Evolutionary conservation across 2,329 filamentous ascomycete genomes (phyloP).

Genomic region (Epichloe festucae): DNA sequence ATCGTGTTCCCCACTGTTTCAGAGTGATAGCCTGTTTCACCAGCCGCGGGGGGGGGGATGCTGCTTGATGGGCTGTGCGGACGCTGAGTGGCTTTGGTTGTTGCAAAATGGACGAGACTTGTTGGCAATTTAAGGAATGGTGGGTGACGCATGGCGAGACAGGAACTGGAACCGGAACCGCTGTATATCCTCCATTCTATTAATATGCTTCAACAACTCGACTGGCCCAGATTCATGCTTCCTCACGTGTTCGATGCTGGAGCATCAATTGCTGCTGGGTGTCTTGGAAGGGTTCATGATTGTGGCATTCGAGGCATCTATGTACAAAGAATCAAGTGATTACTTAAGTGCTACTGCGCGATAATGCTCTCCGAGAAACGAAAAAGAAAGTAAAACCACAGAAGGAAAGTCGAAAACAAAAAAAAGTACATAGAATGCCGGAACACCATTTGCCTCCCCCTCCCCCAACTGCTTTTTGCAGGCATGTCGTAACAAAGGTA

Average conservation of each 20-base stretch:
- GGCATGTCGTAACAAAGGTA: background rate
- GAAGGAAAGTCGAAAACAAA: background rate
- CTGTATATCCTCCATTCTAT: too few species aligned
- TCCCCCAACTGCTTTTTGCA: background rate
- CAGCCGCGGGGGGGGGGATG: too few species aligned
- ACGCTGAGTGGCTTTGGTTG: too few species aligned
- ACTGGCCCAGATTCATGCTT: too few species aligned
- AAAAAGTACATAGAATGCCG: background rate
- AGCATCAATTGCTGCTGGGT: background rate
- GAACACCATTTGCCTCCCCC: background rate
- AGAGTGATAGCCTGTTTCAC: too few species aligned
- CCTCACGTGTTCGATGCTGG: background rate
- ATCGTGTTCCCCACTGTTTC: too few species aligned
- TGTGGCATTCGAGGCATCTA: background rate
- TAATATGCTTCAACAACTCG: too few species aligned
- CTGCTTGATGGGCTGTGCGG: too few species aligned
- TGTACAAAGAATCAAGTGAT: background rate
- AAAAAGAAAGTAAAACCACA: background rate
- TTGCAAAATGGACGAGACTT: too few species aligned
- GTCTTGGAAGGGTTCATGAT: background rate
- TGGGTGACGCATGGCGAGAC: too few species aligned
- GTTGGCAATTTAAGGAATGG: too few species aligned
- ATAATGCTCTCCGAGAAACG: background rate
- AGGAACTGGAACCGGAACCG: too few species aligned
- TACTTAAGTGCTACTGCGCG: background rate